phyloP scores from a whole-genome alignment of 2,329 filamentous ascomycete species.

The Penicillium thymicola region DNA sequence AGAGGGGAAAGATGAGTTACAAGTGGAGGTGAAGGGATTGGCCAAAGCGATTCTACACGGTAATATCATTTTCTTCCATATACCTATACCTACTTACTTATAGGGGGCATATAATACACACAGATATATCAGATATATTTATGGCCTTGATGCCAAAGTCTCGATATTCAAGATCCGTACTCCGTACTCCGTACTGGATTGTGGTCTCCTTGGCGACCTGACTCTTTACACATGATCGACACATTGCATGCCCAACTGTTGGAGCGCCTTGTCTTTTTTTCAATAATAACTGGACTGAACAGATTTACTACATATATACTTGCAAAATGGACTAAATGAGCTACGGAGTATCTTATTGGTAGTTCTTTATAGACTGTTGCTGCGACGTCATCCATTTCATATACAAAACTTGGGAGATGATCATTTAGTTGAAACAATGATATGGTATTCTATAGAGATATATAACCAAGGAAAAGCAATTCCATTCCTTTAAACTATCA shows the following conservation, averaged over 20 bases:
- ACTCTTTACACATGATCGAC: slow-evolving; percentile 13
- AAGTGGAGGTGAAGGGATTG: background rate
- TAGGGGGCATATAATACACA: background rate
- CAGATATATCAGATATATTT: background rate
- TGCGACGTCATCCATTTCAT: background rate
- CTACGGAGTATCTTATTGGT: background rate
- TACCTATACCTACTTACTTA: no score
- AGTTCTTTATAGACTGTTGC: background rate
- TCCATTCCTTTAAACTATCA: background rate
- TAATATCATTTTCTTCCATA: background rate
- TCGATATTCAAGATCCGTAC: background rate
- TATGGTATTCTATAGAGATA: background rate
- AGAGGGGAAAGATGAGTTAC: background rate
- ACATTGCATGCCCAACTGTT: slow-evolving; percentile 24
- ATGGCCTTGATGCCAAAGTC: background rate
- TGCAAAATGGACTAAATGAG: background rate
- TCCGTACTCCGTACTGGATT: slow-evolving; percentile 2
- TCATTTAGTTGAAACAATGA: background rate
- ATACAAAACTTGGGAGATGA: background rate
- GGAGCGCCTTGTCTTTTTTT: background rate
- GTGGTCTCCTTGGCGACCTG: slow-evolving; percentile 20
- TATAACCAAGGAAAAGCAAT: background rate
- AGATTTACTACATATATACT: no score
- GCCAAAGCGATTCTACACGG: background rate
- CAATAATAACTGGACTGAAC: background rate